Conservation (phyloP, 2,329 filamentous ascomycete species). For the Colletotrichum sojae region DNA sequence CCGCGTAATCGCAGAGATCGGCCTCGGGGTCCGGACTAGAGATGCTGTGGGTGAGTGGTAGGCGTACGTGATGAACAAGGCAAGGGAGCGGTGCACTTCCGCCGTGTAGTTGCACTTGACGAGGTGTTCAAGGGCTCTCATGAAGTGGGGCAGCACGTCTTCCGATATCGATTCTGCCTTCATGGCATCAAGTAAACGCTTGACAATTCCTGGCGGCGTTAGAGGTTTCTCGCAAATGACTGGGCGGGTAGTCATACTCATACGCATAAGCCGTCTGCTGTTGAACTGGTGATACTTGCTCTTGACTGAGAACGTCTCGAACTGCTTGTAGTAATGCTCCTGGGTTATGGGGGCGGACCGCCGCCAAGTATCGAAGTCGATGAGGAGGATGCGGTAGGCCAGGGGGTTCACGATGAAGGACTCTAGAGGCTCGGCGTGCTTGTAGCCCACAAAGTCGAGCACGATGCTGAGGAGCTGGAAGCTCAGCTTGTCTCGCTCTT, state of each 20-base stretch:
- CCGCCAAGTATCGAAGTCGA: constrained; percentile 95
- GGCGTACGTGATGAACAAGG: constrained; percentile 93
- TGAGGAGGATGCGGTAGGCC: constrained; percentile 90
- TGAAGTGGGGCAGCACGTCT: constrained; percentile 81
- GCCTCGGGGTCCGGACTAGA: constrained; percentile 66
- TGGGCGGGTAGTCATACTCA: constrained; percentile 74
- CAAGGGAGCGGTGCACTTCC: constrained; percentile 87
- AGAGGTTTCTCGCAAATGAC: constrained; percentile 38
- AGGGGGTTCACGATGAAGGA: constrained; percentile 97
- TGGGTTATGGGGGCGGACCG: constrained; percentile 83
- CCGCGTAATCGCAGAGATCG: constrained; percentile 55
- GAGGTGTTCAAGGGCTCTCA: constrained; percentile 83
- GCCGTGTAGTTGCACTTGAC: constrained; percentile 86
- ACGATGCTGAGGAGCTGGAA: constrained; percentile 81
- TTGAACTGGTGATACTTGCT: constrained; percentile 97
- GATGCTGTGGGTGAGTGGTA: constrained; percentile 74
- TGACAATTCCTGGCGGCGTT: constrained; percentile 79
- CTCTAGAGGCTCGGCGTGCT: constrained; percentile 82
- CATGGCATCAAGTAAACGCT: constrained; percentile 88
- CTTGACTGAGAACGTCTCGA: constrained; percentile 86
- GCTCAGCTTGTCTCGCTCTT: constrained; percentile 69
- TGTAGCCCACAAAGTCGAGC: constrained; percentile 90
- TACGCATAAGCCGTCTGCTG: constrained; percentile 85
- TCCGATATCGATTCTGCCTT: constrained; percentile 85
- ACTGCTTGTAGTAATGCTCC: constrained; percentile 93